A percentile compares a stretch with the other conserved stretches of the same genome.
These are phyloP conservation scores for Aspergillus sclerotioniger DNA, from an alignment of 495 filamentous ascomycete genomes.

Conservation along the genomic window DNA sequence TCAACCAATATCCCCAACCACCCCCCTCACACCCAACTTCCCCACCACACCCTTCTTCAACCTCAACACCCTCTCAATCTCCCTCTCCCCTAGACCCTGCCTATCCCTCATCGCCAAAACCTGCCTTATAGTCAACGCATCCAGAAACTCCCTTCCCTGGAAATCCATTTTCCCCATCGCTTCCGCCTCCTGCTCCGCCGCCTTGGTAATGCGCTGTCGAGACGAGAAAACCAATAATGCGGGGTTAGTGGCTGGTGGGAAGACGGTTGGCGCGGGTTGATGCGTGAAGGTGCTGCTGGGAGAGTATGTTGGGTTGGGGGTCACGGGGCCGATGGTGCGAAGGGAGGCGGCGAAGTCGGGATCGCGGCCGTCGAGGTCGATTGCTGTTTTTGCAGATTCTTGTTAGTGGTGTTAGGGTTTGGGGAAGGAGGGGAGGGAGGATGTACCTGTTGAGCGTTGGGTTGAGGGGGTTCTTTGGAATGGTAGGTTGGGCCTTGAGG, in stretches of 20 bases:
- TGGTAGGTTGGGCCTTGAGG: constrained; percentile 39
- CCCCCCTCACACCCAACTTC: constrained; percentile 50
- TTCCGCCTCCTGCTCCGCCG: constrained; percentile 52
- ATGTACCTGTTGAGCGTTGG: background rate
- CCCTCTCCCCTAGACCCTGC: constrained; percentile 41
- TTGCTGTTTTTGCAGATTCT: constrained; percentile 48
- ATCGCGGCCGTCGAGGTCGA: constrained; percentile 64
- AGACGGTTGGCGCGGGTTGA: constrained; percentile 33
- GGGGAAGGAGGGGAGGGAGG: background rate
- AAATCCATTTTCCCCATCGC: constrained; percentile 43
- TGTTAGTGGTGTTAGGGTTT: constrained; percentile 12
- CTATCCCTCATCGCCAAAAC: constrained; percentile 60
- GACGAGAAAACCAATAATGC: constrained; percentile 51
- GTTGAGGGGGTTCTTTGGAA: constrained; percentile 15
- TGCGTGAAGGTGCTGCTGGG: constrained; percentile 49
- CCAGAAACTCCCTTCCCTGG: constrained; percentile 53
- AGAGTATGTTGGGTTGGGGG: constrained; percentile 58
- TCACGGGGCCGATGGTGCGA: constrained; percentile 62
- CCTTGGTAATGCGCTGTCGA: constrained; percentile 40
- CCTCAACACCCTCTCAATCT: constrained; percentile 61
- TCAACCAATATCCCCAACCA: constrained; percentile 34
- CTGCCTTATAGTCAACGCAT: constrained; percentile 59
- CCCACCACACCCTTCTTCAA: constrained; percentile 58
- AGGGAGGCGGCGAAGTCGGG: constrained; percentile 62
- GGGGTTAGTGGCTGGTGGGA: constrained; percentile 50